These are phyloP conservation scores for Echites panduratus DNA, from an alignment of 257 asterid species.

Conservation along the genomic window DNA sequence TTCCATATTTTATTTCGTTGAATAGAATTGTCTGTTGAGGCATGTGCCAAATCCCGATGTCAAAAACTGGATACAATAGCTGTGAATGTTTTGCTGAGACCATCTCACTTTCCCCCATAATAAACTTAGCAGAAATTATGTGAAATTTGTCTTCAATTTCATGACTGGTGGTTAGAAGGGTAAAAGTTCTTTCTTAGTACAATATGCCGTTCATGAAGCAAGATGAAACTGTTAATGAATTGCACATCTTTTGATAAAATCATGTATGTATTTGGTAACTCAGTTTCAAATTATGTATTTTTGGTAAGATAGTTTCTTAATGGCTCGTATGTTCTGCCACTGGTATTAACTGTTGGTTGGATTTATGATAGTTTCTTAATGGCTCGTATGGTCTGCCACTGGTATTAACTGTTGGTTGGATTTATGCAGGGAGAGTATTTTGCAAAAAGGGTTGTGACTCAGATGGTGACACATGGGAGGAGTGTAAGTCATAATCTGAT, in stretches of 20 bases:
- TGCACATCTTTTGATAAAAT: not conserved
- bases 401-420: not conserved
- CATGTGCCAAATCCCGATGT: not conserved
- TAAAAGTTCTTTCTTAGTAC: not conserved
- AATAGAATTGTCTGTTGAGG: not conserved
- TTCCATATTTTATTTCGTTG: not conserved
- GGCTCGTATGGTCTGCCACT: too few species aligned
- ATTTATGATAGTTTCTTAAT: too few species aligned
- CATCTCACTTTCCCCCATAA: not conserved
- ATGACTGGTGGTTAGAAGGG: not conserved
- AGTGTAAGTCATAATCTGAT: conserved; percentile 45
- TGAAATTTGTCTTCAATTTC: not conserved
- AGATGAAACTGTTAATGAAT: not conserved
- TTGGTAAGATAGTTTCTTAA: not conserved
- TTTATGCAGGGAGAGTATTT: conserved; percentile 76
- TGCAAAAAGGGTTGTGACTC: conserved; percentile 89
- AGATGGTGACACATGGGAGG: conserved; percentile 82
- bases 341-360: not conserved
- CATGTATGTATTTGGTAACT: not conserved
- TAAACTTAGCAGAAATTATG: not conserved
- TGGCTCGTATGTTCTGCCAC: not conserved
- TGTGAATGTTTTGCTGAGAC: not conserved
- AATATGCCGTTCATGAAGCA: not conserved
- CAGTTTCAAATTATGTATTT: too few species aligned
- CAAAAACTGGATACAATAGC: not conserved